Conservation (phyloP, 805 yeast species). For the Peterozyma toletana region DNA sequence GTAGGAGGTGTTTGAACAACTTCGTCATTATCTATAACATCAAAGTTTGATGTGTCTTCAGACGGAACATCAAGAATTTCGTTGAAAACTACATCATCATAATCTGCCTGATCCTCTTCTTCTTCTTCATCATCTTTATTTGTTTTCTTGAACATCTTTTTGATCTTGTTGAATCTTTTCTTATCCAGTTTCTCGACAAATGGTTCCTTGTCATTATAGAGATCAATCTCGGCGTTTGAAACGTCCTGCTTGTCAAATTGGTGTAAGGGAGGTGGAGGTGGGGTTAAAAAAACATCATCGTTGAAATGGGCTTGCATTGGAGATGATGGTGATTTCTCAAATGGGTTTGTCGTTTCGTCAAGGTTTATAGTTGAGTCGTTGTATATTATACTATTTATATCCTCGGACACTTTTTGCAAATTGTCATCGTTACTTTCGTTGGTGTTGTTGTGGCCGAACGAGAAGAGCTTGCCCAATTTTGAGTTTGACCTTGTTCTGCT, state of each 20-base stretch:
- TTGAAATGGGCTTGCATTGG: neutral
- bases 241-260: too few species aligned
- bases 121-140: constrained; percentile 8
- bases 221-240: neutral
- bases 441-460: constrained; percentile 22
- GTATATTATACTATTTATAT: too few species aligned
- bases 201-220: neutral
- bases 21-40: neutral
- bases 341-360: constrained; percentile 3
- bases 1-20: constrained; percentile 9
- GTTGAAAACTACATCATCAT: constrained; percentile 4
- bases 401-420: too few species aligned
- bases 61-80: constrained; percentile 7
- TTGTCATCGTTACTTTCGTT: constrained; percentile 1
- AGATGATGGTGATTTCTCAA: neutral
- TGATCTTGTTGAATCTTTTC: constrained; percentile 22
- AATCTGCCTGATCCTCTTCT: constrained; percentile 1
- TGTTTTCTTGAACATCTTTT: constrained; percentile 21
- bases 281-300: too few species aligned
- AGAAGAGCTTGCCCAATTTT: constrained; percentile 28
- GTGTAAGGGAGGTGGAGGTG: too few species aligned
- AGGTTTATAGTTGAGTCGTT: too few species aligned
- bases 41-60: neutral
- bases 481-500: constrained; percentile 34
- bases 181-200: constrained; percentile 9